Evolutionary conservation across 257 asterid species (phyloP).

Genomic region (Lavandula angustifolia): DNA sequence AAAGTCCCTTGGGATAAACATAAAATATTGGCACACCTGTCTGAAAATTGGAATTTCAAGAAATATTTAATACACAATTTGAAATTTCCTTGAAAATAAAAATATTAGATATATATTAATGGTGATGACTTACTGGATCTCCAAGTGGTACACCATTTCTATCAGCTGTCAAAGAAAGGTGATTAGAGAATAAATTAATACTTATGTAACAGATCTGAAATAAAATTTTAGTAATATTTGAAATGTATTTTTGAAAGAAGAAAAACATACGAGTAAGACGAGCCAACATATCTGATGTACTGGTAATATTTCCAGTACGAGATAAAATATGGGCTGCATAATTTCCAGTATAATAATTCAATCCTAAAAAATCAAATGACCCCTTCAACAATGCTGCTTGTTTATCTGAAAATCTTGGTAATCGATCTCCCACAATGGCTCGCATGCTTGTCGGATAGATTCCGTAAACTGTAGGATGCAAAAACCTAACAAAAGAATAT

Average conservation of each 20-base stretch:
- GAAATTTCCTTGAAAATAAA: background rate
- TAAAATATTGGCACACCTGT: background rate
- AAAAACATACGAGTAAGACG: conserved; percentile 33
- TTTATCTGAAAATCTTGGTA: conserved; percentile 46
- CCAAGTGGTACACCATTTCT: conserved; percentile 27
- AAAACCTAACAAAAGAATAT: conserved; percentile 34
- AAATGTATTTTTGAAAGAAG: no score
- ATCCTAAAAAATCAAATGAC: conserved; percentile 57
- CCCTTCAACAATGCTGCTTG: conserved; percentile 42
- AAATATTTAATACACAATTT: background rate
- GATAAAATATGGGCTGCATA: conserved; percentile 38
- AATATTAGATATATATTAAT: background rate
- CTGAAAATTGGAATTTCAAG: conserved; percentile 8
- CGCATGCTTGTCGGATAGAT: conserved; percentile 52
- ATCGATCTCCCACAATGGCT: conserved; percentile 36
- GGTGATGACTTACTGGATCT: conserved; percentile 14
- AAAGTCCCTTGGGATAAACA: conserved; percentile 34
- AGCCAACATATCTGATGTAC: conserved; percentile 28
- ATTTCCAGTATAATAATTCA: conserved; percentile 55
- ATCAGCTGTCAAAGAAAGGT: background rate
- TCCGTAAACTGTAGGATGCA: conserved; percentile 51
- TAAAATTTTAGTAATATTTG: no score
- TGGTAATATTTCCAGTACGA: conserved; percentile 28
- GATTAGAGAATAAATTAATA: background rate
- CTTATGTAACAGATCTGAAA: no score